A percentile compares a stretch with the other conserved stretches of the same genome.
These are phyloP conservation scores for Sequoia sempervirens DNA, from an alignment of 75 land plant genomes.

Conservation along the genomic window DNA sequence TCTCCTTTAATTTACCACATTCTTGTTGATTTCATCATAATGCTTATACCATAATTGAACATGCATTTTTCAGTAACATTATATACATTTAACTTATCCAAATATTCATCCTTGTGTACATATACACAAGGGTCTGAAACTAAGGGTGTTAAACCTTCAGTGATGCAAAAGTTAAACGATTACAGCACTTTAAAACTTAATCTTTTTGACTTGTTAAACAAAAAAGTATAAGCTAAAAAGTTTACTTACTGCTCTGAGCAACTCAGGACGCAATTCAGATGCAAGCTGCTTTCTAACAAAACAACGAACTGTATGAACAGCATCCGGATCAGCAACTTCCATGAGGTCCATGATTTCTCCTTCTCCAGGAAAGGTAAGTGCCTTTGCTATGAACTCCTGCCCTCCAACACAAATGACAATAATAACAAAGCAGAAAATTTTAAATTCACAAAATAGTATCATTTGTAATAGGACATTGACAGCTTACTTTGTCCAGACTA, in stretches of 20 bases:
- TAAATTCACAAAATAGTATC: background rate
- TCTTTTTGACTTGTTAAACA: background rate
- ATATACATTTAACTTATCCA: background rate
- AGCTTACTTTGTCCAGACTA: slow-evolving; percentile 68
- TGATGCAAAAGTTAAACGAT: background rate
- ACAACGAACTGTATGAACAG: slow-evolving; percentile 81
- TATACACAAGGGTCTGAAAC: background rate
- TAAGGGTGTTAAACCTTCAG: background rate
- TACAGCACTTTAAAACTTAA: background rate
- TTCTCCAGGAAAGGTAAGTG: slow-evolving; percentile 84
- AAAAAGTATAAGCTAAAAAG: background rate
- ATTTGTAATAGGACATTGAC: background rate
- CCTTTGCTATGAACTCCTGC: slow-evolving; percentile 92
- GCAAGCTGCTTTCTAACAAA: slow-evolving; percentile 80
- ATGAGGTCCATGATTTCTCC: slow-evolving; percentile 94
- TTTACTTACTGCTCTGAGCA: slow-evolving; percentile 46
- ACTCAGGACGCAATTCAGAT: slow-evolving; percentile 46
- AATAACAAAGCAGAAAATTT: background rate
- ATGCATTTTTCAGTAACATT: background rate
- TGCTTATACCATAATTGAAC: background rate
- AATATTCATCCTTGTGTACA: background rate
- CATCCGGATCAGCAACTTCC: slow-evolving; percentile 96
- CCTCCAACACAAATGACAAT: background rate
- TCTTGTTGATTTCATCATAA: background rate
- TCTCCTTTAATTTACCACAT: background rate